Base-by-base conservation (phyloP, 2,329 filamentous ascomycete genomes). In the Fusarium buharicum region DNA sequence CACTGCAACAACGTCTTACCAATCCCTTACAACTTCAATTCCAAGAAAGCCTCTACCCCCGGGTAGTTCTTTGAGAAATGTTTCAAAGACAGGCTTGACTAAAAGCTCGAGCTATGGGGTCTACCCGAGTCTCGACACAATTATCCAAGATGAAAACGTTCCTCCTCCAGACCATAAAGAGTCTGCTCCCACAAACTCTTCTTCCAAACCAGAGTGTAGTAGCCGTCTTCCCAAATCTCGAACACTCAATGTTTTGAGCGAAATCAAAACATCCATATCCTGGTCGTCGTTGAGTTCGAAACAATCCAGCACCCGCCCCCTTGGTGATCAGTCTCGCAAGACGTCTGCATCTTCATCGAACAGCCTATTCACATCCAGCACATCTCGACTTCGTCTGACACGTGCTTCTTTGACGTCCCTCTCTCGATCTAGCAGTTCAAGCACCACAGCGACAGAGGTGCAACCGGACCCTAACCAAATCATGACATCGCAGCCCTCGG, bases 181-280 rank as follows among this genome's bases (percentile, higher is more conserved):
- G 18, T 39, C 39, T 30, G 55, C 18, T 12, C 50, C 41, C 1
- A 27, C 36, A 16, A n/a, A 36, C 20, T 7, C 24, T 6, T n/a
- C 38, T 6, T n/a, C 36, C 11, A 50, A 44, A 16, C 30, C 6
- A 46, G 18, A 24, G 22, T 6, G 22, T 9, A 69, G 67, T 39
- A 72, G 64, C 13, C 75, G 70, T 27, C 58, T 83, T 1, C 77
- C 81, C 8, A 82, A 75, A 53, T 82, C 81, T 6, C 74, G 75
- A 22, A 82, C 82, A 2, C 71, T 82, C 62, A 77, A 65, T 20
- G 76, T 80, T 2, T 66, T 84, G 11, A 78, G 79, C 7, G 81
- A 76, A 11, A 59, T 84, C 33, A 81, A 79, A 6, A 74, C 76
- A 3, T 79, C 81, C 1, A 74, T 82, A 2, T 81, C 81, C 1